These are phyloP conservation scores for Adansonia grandidieri DNA, from an alignment of 441 rosid species.

Conservation along the genomic window DNA sequence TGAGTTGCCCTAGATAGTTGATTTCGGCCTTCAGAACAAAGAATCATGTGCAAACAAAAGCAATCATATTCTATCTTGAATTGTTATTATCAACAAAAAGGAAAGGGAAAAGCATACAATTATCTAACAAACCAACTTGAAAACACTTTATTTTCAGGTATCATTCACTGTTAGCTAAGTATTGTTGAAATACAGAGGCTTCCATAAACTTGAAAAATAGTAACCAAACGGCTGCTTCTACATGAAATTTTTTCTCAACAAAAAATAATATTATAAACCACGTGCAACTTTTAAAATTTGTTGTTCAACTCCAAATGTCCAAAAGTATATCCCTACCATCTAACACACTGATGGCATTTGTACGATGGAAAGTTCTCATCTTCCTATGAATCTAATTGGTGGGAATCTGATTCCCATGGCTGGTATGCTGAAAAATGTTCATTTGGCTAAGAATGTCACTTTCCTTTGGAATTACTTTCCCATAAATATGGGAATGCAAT, in stretches of 20 bases:
- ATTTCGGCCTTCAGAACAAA: slow-evolving; percentile 81
- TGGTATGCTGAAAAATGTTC: no score
- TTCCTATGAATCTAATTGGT: no score
- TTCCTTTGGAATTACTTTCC: no score
- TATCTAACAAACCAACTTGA: background rate
- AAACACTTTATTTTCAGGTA: background rate
- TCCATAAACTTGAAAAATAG: background rate
- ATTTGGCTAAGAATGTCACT: no score
- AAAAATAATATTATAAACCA: background rate
- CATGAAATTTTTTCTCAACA: background rate
- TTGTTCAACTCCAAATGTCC: background rate
- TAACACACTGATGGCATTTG: no score
- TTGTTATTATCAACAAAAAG: background rate
- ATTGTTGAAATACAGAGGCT: background rate
- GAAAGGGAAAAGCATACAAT: background rate
- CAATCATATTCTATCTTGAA: background rate
- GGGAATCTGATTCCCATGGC: no score
- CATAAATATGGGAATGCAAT: no score
- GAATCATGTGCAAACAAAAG: slow-evolving; percentile 4
- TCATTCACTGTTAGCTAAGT: background rate
- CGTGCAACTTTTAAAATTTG: background rate
- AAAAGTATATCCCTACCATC: background rate
- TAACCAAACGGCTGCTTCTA: background rate
- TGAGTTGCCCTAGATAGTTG: slow-evolving; percentile 88
- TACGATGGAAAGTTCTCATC: no score